Percentiles rank a stretch among this genome's conserved stretches.
These are phyloP conservation scores for Cercophora scortea DNA, from an alignment of 495 filamentous ascomycete species.

Conservation along the genomic window DNA sequence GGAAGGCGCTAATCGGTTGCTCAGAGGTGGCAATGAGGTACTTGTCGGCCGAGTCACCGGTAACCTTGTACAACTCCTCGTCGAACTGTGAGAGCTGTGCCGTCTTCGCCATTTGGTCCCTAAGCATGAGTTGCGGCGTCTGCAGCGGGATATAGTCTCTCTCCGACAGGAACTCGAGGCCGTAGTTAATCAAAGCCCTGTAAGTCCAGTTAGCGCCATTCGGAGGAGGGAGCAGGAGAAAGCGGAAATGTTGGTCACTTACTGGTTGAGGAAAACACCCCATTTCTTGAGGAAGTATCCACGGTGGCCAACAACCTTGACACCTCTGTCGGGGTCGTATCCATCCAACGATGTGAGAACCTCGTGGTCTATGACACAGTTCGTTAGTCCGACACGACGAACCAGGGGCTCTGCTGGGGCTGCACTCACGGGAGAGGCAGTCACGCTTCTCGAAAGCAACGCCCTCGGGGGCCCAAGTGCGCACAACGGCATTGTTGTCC, in stretches of 20 bases:
- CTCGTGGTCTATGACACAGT: slow-evolving; percentile 61
- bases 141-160: slow-evolving; percentile 81
- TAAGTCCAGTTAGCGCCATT: background rate
- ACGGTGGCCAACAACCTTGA: slow-evolving; percentile 91
- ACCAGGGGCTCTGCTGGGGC: background rate
- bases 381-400: too few species aligned
- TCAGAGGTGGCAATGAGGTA: slow-evolving; percentile 97
- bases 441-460: slow-evolving; percentile 54
- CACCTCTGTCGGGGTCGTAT: slow-evolving; percentile 87
- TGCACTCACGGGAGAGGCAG: slow-evolving; percentile 21
- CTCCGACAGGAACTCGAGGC: slow-evolving; percentile 73
- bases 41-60: slow-evolving; percentile 79
- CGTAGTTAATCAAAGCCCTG: slow-evolving; percentile 81
- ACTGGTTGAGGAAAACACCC: slow-evolving; percentile 73
- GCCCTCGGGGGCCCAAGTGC: slow-evolving; percentile 72
- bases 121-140: slow-evolving; percentile 93
- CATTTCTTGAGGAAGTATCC: slow-evolving; percentile 87
- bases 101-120: slow-evolving; percentile 97
- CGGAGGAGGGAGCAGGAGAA: background rate
- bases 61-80: slow-evolving; percentile 95
- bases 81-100: slow-evolving; percentile 96
- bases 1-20: slow-evolving; percentile 87
- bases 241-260: background rate
- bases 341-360: slow-evolving; percentile 82
- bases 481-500: slow-evolving; percentile 74